phyloP scores from a whole-genome alignment of 2,329 filamentous ascomycete genomes.

The Botryotinia convoluta region DNA sequence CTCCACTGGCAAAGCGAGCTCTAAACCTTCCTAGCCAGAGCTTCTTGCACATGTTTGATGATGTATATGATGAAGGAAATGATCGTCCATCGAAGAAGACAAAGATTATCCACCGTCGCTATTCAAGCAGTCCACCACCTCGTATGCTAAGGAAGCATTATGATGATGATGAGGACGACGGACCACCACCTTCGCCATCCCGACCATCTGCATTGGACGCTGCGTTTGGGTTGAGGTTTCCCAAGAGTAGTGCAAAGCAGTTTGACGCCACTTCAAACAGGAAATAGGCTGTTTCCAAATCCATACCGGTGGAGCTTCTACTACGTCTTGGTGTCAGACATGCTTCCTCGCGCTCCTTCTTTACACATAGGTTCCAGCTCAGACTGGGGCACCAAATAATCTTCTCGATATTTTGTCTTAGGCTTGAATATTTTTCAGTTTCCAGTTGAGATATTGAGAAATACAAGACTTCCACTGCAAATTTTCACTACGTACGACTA shows the following conservation, averaged over 20 bases:
- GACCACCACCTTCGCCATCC: too few relatives aligned
- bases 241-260: neutral
- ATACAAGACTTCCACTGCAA: neutral
- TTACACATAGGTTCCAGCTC: neutral
- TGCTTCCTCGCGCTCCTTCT: neutral
- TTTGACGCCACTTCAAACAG: neutral
- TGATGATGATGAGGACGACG: neutral
- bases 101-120: neutral
- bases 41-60: neutral
- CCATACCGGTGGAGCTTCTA: accelerated
- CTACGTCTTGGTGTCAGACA: neutral
- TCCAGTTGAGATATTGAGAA: neutral
- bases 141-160: neutral
- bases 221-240: neutral
- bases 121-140: neutral
- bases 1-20: neutral
- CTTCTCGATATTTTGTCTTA: neutral
- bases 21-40: neutral
- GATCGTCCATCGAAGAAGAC: neutral
- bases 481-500: neutral
- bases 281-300: neutral
- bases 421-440: too few relatives aligned
- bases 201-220: neutral
- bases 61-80: neutral
- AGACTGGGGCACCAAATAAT: accelerated